Evolutionary conservation across 2,329 filamentous ascomycete genomes (phyloP), one percentile per base, ranked within the genome.

Genomic region (Neonectria faginata): DNA sequence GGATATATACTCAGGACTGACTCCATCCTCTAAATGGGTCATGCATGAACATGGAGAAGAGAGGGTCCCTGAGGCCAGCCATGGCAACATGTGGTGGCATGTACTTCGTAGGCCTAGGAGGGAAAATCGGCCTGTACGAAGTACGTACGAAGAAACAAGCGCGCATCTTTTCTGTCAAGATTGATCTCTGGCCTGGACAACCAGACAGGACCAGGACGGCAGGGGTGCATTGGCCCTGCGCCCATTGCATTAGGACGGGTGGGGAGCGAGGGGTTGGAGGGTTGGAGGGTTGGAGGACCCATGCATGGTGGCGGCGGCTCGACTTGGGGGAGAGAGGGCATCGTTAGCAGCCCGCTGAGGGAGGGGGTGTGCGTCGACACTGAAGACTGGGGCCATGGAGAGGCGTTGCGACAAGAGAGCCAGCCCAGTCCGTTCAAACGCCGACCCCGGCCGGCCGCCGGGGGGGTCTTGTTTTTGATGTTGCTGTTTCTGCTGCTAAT

Each of bases 1-100:
- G 77, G 80, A 83, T 84, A 84, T 84, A 84, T 83, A 84, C 71
- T 68, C 69, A 69, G 67, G 64, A 65, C 67, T 68, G 62, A 70
- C 63, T 66, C 65, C 67, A 64, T 73, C 68, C 61, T 61, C 66
- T 67, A 72, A 69, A 71, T 65, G 68, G 73, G 68, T 74, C 74
- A 76, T 79, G 77, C 77, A 79, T 78, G 76, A 73, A 73, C 75
- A 79, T 78, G 76, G 77, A 77, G 76, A 76, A 73, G 67, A 71
- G 74, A 77, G 76, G 75, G 76, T 77, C 77, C 69, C 66, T 71
- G 65, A 71, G 69, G 66, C 64, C 70, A 64, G 64, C 64, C 60
- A 60, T 64, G 67, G 64, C 53, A 57, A 42, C 55, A 60, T 57
- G 62, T 72, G 58, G 67, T 71, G 67, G 67, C 65, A 72, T 62